These are phyloP conservation scores for Periconia sp. DNA, from an alignment of 2,329 filamentous ascomycete species.

Conservation along the genomic window DNA sequence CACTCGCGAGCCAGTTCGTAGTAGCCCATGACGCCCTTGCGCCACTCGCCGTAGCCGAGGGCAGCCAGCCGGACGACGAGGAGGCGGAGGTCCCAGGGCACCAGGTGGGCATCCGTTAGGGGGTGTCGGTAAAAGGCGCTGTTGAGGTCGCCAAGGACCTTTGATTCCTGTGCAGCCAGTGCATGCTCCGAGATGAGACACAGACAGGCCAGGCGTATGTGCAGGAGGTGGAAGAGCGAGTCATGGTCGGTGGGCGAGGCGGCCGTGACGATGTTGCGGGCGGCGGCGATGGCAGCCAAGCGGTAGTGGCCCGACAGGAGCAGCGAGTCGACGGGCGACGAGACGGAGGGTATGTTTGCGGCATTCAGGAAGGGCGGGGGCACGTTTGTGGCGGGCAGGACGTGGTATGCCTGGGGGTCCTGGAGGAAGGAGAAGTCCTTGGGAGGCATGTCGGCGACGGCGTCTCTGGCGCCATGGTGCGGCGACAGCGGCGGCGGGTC, in stretches of 20 bases:
- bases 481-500: slow-evolving; percentile 23
- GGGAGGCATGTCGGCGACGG: slow-evolving; percentile 47
- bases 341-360: slow-evolving; percentile 64
- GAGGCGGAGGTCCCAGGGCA: slow-evolving; percentile 87
- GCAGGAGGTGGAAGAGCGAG: slow-evolving; percentile 77
- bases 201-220: slow-evolving; percentile 81
- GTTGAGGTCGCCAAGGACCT: slow-evolving; percentile 66
- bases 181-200: slow-evolving; percentile 73
- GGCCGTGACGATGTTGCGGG: slow-evolving; percentile 62
- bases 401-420: slow-evolving; percentile 81
- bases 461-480: slow-evolving; percentile 22
- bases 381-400: slow-evolving; percentile 68
- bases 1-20: slow-evolving; percentile 87
- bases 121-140: slow-evolving; percentile 59
- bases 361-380: slow-evolving; percentile 73
- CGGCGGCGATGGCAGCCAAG: slow-evolving; percentile 73
- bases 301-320: slow-evolving; percentile 79
- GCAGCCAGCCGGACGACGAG: slow-evolving; percentile 84
- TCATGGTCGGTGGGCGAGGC: slow-evolving; percentile 63
- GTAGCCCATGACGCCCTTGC: slow-evolving; percentile 85
- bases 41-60: slow-evolving; percentile 82
- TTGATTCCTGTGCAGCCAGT: slow-evolving; percentile 65
- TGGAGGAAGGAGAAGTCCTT: slow-evolving; percentile 84
- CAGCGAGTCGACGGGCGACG: slow-evolving; percentile 70
- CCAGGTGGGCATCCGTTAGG: slow-evolving; percentile 61